Conservation (phyloP, 1,139 yeast species). For the Kurtzmaniella quercitrusa region DNA sequence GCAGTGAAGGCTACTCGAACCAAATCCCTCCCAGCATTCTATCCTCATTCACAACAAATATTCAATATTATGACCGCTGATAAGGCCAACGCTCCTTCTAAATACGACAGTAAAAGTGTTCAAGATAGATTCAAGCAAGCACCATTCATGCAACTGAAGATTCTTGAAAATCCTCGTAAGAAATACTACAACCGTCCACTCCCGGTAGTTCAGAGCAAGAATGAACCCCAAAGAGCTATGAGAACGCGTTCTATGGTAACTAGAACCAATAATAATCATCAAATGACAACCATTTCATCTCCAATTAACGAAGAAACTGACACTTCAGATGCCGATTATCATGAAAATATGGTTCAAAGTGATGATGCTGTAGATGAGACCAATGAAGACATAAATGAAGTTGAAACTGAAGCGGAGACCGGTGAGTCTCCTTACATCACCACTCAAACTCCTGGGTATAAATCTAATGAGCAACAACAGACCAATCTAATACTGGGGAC, state of each 20-base stretch:
- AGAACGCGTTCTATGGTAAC: slow-evolving; percentile 43
- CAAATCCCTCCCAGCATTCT: slow-evolving; percentile 57
- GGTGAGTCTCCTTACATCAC: slow-evolving; percentile 32
- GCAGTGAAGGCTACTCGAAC: slow-evolving; percentile 60
- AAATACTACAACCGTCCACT: slow-evolving; percentile 18
- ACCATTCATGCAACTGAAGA: slow-evolving; percentile 40
- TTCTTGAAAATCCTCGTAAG: slow-evolving; percentile 35
- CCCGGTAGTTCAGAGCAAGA: slow-evolving; percentile 10
- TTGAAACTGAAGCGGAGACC: slow-evolving; percentile 15
- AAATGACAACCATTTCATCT: slow-evolving; percentile 30
- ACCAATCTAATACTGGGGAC: neutral
- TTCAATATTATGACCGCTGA: slow-evolving; percentile 42
- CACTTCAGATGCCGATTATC: slow-evolving; percentile 28
- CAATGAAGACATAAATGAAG: slow-evolving; percentile 16
- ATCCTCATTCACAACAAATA: slow-evolving; percentile 37
- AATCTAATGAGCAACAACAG: neutral
- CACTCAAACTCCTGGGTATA: slow-evolving; percentile 39
- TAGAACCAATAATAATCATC: slow-evolving; percentile 8
- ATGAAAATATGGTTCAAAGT: slow-evolving; percentile 14
- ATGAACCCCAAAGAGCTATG: slow-evolving; percentile 40
- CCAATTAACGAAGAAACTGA: slow-evolving; percentile 41
- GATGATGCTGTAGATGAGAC: slow-evolving; percentile 10
- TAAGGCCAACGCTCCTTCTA: slow-evolving; percentile 34
- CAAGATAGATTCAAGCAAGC: slow-evolving; percentile 48
- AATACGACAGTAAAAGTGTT: slow-evolving; percentile 39